These are phyloP conservation scores for Tetracentron sinense DNA, from an alignment of 164 flowering plant species.

Conservation along the genomic window DNA sequence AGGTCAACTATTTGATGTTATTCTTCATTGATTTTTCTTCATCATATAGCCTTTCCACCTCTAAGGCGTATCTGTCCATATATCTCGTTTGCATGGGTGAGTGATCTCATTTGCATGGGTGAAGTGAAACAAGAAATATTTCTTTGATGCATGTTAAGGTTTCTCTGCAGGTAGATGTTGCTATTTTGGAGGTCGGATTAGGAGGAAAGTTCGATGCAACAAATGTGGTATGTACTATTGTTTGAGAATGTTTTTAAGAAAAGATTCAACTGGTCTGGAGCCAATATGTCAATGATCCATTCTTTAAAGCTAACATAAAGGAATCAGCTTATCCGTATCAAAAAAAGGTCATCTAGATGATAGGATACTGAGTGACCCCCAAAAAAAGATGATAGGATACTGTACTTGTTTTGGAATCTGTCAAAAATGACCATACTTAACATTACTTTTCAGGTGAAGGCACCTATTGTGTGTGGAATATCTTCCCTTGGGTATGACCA, in stretches of 20 bases:
- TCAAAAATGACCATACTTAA: conserved; percentile 12
- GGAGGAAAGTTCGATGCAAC: conserved; percentile 97
- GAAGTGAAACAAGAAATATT: background rate
- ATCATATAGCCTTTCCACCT: too few relatives aligned
- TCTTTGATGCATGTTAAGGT: background rate
- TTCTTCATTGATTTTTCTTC: conserved; percentile 11
- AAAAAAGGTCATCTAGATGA: too few relatives aligned
- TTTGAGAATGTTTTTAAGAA: background rate
- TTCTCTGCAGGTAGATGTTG: conserved; percentile 83
- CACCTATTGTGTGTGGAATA: conserved; percentile 90
- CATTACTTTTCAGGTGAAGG: conserved; percentile 59
- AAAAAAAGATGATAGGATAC: too few relatives aligned
- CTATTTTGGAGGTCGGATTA: conserved; percentile 93
- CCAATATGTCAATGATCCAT: background rate
- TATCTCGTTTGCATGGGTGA: too few relatives aligned
- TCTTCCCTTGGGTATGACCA: conserved; percentile 97
- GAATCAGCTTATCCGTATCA: too few relatives aligned
- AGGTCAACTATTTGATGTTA: conserved; percentile 35
- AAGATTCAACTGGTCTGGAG: background rate
- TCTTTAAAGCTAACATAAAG: background rate
- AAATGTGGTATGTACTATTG: conserved; percentile 68
- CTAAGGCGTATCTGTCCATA: too few relatives aligned
- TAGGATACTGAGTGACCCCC: too few relatives aligned
- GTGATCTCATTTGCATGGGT: background rate
- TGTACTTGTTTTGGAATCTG: conserved; percentile 4